Base-by-base conservation (phyloP, 1,139 yeast species). In the Geotrichum siamense region DNA sequence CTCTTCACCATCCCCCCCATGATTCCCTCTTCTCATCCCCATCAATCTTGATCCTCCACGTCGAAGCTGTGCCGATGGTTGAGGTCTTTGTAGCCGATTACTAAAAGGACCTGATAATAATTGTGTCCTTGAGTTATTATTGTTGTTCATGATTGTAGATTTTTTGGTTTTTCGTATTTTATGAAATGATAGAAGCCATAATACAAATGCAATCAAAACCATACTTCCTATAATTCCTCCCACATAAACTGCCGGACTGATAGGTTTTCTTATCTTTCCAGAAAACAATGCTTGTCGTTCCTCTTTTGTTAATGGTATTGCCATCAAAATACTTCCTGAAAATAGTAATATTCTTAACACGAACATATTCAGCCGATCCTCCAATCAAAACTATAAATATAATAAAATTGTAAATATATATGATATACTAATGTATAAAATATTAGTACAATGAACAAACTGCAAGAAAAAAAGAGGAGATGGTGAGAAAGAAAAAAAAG, bases 1-100 rank as follows among this genome's bases (percentile, higher is more conserved):
- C 17, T 41, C 44, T 22, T 41, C 44, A 13, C n/a, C 13, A 9
- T 20, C 26, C 12, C 13, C 25, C 10, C 38, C 28, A 21, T 22
- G 20, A 13, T 29, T 20, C 10, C n/a, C 16, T 12, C 25, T 15
- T 13, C 30, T 35, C 6, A 12, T 28, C 31, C n/a, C n/a, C 15
- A 28, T 28, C 5, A 5, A 13, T n/a, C 16, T 9, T 28, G 8
- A 10, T 28, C 15, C 31, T 8, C 16, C 16, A 9, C 31, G 9
- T 8, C 16, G 6, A 10, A 28, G n/a, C 8, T 28, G 31, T 9
- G 34, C 34, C 6, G 31, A 13, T 13, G 34, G 34, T 16, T 5
- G 21, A 30, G 34, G 34, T 5, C 34, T 10, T 17, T 30, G 34
- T 5, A 30, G 21, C 5, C 16, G 9, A 23, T 30, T n/a, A n/a